These are phyloP conservation scores for Podaxis carcinomalis DNA, from an alignment of 768 basidiomycete genomes.

Conservation along the genomic window DNA sequence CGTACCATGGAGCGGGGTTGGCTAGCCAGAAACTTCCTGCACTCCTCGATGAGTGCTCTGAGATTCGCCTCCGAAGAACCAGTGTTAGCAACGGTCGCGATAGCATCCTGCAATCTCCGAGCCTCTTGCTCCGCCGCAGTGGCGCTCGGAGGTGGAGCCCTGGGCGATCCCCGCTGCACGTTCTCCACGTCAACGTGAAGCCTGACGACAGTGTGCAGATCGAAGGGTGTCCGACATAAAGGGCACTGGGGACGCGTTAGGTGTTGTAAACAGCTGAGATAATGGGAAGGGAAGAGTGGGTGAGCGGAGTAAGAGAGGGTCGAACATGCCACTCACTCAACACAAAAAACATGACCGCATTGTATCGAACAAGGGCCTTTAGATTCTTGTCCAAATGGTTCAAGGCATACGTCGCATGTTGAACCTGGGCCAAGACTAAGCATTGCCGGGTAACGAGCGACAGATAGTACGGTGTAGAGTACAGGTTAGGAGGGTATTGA, in stretches of 20 bases:
- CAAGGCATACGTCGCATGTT: constrained; percentile 74
- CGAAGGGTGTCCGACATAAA: constrained; percentile 56
- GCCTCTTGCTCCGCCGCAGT: constrained; percentile 37
- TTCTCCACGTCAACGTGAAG: constrained; percentile 58
- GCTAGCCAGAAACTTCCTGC: constrained; percentile 40
- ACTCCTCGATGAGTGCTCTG: constrained; percentile 47
- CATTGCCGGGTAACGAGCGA: constrained; percentile 44
- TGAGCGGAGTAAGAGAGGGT: constrained; percentile 2
- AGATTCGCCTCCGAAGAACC: constrained; percentile 50
- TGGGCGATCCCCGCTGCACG: constrained; percentile 16
- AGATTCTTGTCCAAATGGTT: constrained; percentile 46
- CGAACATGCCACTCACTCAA: constrained; percentile 27
- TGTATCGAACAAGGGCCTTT: constrained; percentile 61
- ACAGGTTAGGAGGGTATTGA: constrained; percentile 14
- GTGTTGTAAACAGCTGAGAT: constrained; percentile 49
- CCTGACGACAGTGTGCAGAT: constrained; percentile 39
- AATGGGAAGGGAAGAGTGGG: constrained; percentile 8
- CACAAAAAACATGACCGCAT: constrained; percentile 74
- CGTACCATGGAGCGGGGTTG: constrained; percentile 45
- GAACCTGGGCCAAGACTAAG: constrained; percentile 61
- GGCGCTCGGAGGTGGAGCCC: constrained; percentile 13
- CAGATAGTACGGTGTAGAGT: constrained; percentile 17
- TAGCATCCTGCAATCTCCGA: constrained; percentile 47
- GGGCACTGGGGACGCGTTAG: constrained; percentile 44
- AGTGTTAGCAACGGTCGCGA: constrained; percentile 49